Base-by-base conservation (phyloP, 441 rosid genomes). In the Gossypium lobatum region DNA sequence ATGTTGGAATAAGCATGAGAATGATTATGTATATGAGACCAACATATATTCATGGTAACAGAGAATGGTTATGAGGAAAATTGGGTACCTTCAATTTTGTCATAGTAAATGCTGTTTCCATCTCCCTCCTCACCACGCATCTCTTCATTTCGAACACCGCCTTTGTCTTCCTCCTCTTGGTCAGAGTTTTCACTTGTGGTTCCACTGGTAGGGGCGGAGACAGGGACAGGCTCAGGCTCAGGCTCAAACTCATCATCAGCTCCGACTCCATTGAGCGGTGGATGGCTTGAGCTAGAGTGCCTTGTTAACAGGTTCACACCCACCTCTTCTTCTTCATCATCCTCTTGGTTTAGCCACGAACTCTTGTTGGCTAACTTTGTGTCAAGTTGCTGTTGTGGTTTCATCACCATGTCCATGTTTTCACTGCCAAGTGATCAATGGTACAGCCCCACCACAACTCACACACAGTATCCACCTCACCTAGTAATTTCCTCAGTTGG, bases 81-180 rank as follows among this genome's bases (percentile, higher is more conserved):
- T 17, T 16, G 13, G 42, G 21, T 73, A 83, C 86, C 88, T 68
- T 81, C 16, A 7, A 57, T 42, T 54, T 74, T 52, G 69, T 83
- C 84, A 58, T 83, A 81, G 85, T 80, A 80, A 61, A 83, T 78
- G 57, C 76, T 77, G 61, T 69, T 48, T 3, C 31, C 74, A 48
- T 48, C 65, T 18, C 7, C 10, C 8, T 13, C 6, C n/a, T 16
- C 77, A 37, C 64, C 26, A 14, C 64, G 34, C 59, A 57, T 18
- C 34, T 71, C 50, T 18, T 25, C 74, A 16, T 60, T 13, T 42
- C 8, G 11, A 17, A 4, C 50, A 6, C 70, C 28, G 1, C 42
- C 76, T 25, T 20, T 48, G 48, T 31, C 37, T 58, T 16, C 64
- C 23, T n/a, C 63, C 6, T 28, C 25, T 26, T 8, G 63, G 25